Evolutionary conservation across 2,329 filamentous ascomycete genomes (phyloP).

Genomic region (Fusarium goolgardi): DNA sequence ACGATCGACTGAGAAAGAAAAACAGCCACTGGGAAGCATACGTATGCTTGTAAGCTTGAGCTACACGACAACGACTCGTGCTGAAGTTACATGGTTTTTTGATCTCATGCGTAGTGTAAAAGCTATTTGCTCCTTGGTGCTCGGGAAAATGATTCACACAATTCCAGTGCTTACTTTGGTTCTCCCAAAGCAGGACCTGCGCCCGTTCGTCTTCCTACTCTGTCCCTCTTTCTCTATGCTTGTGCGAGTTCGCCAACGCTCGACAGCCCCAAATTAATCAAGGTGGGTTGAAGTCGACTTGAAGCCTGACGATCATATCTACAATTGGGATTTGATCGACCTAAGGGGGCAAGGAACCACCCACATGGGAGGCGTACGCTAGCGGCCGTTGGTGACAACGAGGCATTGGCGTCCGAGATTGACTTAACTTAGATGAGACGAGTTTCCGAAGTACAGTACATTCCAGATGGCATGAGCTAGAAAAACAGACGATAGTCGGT

Average conservation of each 20-base stretch:
- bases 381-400: constrained; percentile 46
- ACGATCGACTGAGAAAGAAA: constrained; percentile 5
- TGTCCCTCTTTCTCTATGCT: neutral
- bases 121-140: neutral
- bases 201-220: neutral
- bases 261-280: neutral
- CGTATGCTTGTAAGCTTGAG: neutral
- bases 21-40: neutral
- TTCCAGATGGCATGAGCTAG: constrained; percentile 8
- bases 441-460: constrained; percentile 23
- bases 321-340: constrained; percentile 27
- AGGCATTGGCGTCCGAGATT: constrained; percentile 39
- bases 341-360: constrained; percentile 38
- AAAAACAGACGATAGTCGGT: constrained; percentile 3
- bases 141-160: neutral
- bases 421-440: constrained; percentile 40
- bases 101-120: neutral
- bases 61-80: neutral
- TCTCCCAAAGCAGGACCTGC: neutral
- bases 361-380: constrained; percentile 43
- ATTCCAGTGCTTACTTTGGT: neutral
- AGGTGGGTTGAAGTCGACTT: constrained; percentile 26
- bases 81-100: neutral
- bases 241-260: constrained; percentile 24
- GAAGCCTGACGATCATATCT: constrained; percentile 24